Evolutionary conservation across 345 rosid species (phyloP).

Genomic region (Cardamine resedifolia): DNA sequence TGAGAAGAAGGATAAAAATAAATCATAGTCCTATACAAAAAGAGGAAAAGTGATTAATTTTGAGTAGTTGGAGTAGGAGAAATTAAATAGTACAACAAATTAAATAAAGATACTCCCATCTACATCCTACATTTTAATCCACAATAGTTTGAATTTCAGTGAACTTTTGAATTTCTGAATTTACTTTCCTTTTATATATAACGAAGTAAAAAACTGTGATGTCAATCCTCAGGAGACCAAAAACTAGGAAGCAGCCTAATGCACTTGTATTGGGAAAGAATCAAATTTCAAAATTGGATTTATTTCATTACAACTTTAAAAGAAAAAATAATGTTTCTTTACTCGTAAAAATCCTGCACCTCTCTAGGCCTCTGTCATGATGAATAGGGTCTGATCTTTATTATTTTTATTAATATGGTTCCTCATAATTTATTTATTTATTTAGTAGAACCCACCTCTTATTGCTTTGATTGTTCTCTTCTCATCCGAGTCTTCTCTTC

Average conservation of each 20-base stretch:
- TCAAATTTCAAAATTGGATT: not conserved
- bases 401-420: not conserved
- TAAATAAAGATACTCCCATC: conserved; percentile 24
- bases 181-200: conserved; percentile 15
- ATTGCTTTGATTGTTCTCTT: conserved; percentile 4
- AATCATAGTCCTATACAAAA: conserved; percentile 7
- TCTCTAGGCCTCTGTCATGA: not conserved
- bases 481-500: not conserved
- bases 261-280: conserved; percentile 9
- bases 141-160: not conserved
- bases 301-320: not conserved
- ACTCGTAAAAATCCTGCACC: not conserved
- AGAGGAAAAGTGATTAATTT: conserved; percentile 4
- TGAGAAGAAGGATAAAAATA: not conserved
- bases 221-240: conserved; percentile 35
- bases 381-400: not conserved
- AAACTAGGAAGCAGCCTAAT: conserved; percentile 8
- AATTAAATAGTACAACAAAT: conserved; percentile 16
- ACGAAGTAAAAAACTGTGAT: conserved; percentile 6
- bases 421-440: conserved; percentile 9
- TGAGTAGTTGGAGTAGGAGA: conserved; percentile 25
- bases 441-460: not conserved
- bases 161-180: conserved; percentile 17
- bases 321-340: not conserved
- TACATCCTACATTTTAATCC: conserved; percentile 20